phyloP scores from a whole-genome alignment of 2,329 filamentous ascomycete species.

The Pseudogymnoascus sp. region DNA sequence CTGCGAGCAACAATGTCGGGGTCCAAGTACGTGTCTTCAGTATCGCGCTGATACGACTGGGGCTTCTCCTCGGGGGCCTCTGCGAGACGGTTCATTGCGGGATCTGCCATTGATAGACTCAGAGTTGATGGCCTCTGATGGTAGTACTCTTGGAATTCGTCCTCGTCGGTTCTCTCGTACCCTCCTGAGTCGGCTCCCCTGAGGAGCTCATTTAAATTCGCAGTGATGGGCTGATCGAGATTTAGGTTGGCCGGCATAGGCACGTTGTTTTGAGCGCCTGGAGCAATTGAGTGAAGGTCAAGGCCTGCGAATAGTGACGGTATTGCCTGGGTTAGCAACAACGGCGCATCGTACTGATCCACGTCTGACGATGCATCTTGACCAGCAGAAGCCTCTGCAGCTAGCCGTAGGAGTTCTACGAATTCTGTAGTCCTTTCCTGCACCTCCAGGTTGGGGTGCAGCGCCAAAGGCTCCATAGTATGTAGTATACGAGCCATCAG shows the following conservation, averaged over 20 bases:
- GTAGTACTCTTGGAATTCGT: constrained; percentile 62
- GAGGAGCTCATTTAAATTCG: constrained; percentile 61
- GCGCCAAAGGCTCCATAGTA: constrained; percentile 67
- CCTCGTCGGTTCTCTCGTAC: constrained; percentile 45
- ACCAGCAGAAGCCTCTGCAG: constrained; percentile 67
- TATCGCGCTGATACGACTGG: constrained; percentile 50
- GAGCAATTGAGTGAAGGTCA: constrained; percentile 86
- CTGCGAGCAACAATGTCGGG: constrained; percentile 65
- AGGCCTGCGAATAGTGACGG: constrained; percentile 78
- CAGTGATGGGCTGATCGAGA: constrained; percentile 74
- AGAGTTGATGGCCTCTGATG: constrained; percentile 44
- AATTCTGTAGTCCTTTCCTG: constrained; percentile 94
- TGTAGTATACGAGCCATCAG: constrained; percentile 75
- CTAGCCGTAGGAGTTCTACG: constrained; percentile 78
- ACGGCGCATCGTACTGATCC: constrained; percentile 58
- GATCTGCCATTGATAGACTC: constrained; percentile 39
- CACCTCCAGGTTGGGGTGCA: constrained; percentile 84
- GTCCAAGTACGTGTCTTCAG: constrained; percentile 60
- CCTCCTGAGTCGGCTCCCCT: constrained; percentile 42
- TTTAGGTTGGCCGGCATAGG: constrained; percentile 69
- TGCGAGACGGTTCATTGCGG: constrained; percentile 46
- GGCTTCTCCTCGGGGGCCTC: constrained; percentile 38
- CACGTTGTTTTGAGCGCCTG: constrained; percentile 76
- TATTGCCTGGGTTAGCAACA: constrained; percentile 83
- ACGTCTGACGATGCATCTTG: constrained; percentile 52